phyloP scores from a whole-genome alignment of 306 rosid species.

The Nissolia schottii region DNA sequence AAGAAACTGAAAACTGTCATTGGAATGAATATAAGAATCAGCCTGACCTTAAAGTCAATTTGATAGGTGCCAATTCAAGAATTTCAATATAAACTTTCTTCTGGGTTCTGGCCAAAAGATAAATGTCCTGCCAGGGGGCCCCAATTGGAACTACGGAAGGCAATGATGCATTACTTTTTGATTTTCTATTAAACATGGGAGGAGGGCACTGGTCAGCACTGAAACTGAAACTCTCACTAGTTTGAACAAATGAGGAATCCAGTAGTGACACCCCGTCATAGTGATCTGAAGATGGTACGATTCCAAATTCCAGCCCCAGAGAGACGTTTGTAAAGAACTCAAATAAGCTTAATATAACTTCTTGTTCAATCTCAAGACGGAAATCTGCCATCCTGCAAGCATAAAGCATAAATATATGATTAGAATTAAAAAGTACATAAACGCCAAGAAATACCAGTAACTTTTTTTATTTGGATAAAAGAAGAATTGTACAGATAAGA shows the following conservation, averaged over 20 bases:
- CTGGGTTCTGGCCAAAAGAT: conserved; percentile 82
- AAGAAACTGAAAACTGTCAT: conserved; percentile 6
- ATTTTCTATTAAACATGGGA: conserved; percentile 36
- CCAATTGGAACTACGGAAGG: conserved; percentile 87
- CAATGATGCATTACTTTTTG: conserved; percentile 33
- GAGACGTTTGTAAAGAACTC: conserved; percentile 61
- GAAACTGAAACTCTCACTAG: conserved; percentile 33
- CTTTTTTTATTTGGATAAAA: too few relatives aligned
- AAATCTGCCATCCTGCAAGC: conserved; percentile 83
- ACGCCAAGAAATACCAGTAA: neutral
- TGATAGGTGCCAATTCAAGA: conserved; percentile 82
- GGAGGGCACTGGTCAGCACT: conserved; percentile 34
- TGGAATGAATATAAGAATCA: neutral
- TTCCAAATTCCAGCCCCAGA: conserved; percentile 48
- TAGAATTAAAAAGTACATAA: neutral
- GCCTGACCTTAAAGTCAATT: conserved; percentile 67
- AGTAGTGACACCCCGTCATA: conserved; percentile 30
- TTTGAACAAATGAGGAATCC: conserved; percentile 34
- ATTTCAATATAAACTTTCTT: conserved; percentile 80
- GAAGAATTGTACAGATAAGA: too few relatives aligned
- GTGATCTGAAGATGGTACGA: conserved; percentile 46
- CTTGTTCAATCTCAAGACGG: conserved; percentile 90
- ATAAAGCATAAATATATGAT: conserved; percentile 25
- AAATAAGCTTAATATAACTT: conserved; percentile 79
- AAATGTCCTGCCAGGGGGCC: conserved; percentile 96